These are phyloP conservation scores for Pittosporum tobira DNA, from an alignment of 129 eudicot species.

Conservation along the genomic window DNA sequence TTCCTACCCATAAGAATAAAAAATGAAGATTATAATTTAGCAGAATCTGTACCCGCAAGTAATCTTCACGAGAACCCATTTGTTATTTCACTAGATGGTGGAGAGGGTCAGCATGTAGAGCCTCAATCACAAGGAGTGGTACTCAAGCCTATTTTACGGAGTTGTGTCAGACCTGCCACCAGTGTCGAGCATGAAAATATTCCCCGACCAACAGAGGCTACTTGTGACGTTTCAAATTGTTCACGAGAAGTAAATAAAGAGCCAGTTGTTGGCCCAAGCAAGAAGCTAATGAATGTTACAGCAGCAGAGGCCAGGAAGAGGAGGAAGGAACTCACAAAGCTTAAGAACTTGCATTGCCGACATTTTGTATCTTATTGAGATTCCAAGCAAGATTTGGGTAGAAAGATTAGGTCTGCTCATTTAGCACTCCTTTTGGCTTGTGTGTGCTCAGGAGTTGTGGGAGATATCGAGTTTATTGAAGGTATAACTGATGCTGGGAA, in stretches of 20 bases:
- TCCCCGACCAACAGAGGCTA: too few relatives aligned
- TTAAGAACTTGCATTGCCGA: slow-evolving; percentile 28
- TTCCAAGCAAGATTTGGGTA: not conserved
- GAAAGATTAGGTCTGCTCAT: not conserved
- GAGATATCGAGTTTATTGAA: too few relatives aligned
- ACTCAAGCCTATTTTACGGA: slow-evolving; percentile 14
- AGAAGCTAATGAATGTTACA: slow-evolving; percentile 17
- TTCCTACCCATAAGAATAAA: slow-evolving; percentile 17
- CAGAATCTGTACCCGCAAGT: not conserved
- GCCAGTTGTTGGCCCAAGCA: slow-evolving; percentile 17
- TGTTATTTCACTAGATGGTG: slow-evolving; percentile 28
- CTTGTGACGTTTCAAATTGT: too few relatives aligned
- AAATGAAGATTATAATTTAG: slow-evolving; percentile 17
- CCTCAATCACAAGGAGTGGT: not conserved
- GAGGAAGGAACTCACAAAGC: slow-evolving; percentile 36
- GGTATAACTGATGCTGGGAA: too few relatives aligned
- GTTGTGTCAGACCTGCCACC: slow-evolving; percentile 17
- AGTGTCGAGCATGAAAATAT: not conserved
- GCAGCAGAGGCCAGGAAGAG: slow-evolving; percentile 40
- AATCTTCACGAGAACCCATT: not conserved
- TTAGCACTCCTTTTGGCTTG: too few relatives aligned
- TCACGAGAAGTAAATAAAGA: slow-evolving; percentile 12
- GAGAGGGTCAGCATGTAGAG: slow-evolving; percentile 15
- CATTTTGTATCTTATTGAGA: slow-evolving; percentile 3
- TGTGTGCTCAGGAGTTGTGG: too few relatives aligned